Percentiles rank a stretch among this genome's conserved stretches.
Conservation (phyloP, 139 green algal species). For the Picochlorum sp. region DNA sequence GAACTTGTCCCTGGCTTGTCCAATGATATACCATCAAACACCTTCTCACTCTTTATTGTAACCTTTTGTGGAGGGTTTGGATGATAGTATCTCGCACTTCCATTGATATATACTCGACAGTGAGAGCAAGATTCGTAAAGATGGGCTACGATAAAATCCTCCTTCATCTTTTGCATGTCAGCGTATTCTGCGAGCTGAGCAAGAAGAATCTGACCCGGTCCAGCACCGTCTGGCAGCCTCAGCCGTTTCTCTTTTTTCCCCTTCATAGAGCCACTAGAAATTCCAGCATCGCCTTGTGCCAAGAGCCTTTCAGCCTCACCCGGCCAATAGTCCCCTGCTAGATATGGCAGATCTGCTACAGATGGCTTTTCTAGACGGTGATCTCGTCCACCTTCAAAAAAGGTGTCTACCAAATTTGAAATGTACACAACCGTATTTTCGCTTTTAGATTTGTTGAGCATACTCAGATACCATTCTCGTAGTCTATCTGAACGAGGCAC, state of each 20-base stretch:
- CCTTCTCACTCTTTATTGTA: conserved; percentile 42
- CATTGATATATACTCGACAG: conserved; percentile 64
- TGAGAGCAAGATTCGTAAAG: conserved; percentile 82
- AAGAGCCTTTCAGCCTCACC: conserved; percentile 78
- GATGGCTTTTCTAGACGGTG: conserved; percentile 54
- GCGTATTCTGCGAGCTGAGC: conserved; percentile 55
- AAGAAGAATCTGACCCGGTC: conserved; percentile 69
- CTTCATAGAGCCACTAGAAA: conserved; percentile 30
- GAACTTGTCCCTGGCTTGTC: conserved; percentile 42
- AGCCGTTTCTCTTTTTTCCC: conserved; percentile 73
- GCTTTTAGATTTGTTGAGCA: conserved; percentile 57
- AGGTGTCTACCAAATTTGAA: conserved; percentile 91
- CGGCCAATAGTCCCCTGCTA: conserved; percentile 98
- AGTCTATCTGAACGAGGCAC: conserved; percentile 78
- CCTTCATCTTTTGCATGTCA: conserved; percentile 80
- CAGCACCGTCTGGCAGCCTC: conserved; percentile 30
- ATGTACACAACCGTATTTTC: conserved; percentile 69
- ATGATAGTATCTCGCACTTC: conserved; percentile 21
- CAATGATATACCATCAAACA: conserved; percentile 77
- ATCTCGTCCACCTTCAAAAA: conserved; percentile 77
- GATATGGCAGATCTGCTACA: conserved; percentile 79
- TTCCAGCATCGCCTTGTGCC: background rate
- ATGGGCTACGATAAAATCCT: conserved; percentile 98
- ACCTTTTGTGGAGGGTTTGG: conserved; percentile 28
- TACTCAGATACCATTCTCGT: conserved; percentile 88